A percentile compares a stretch with the other conserved stretches of the same genome.
Conservation (phyloP, 495 filamentous ascomycete species). For the Annulohypoxylon stygium region DNA sequence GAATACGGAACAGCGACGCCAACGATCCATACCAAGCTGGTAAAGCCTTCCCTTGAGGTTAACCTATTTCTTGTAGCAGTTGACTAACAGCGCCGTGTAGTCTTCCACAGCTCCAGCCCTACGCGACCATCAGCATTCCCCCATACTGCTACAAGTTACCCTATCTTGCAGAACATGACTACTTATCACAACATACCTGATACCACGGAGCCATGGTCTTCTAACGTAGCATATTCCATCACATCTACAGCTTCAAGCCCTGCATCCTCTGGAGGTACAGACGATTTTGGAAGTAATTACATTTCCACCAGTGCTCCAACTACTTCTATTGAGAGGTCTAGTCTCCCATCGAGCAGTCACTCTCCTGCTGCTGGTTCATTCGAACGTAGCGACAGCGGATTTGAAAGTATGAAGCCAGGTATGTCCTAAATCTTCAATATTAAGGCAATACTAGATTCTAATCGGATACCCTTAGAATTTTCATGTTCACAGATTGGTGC, state of each 20-base stretch:
- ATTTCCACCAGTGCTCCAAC: slow-evolving; percentile 56
- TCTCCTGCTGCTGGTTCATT: slow-evolving; percentile 37
- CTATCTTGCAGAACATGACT: slow-evolving; percentile 44
- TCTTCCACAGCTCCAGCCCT: slow-evolving; percentile 37
- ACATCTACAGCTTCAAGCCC: slow-evolving; percentile 60
- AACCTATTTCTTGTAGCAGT: slow-evolving; percentile 16
- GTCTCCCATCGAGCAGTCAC: slow-evolving; percentile 40
- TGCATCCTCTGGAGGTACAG: slow-evolving; percentile 54
- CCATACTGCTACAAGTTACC: slow-evolving; percentile 40
- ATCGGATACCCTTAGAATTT: slow-evolving; percentile 44
- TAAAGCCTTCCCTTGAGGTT: slow-evolving; percentile 13
- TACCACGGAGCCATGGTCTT: slow-evolving; percentile 54
- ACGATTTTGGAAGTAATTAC: slow-evolving; percentile 56
- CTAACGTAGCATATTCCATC: slow-evolving; percentile 48
- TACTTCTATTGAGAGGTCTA: slow-evolving; percentile 51
- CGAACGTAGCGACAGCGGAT: slow-evolving; percentile 35
- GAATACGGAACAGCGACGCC: slow-evolving; percentile 31
- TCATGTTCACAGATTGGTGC: slow-evolving; percentile 45
- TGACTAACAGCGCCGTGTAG: slow-evolving; percentile 41
- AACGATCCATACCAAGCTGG: slow-evolving; percentile 37
- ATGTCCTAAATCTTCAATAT: slow-evolving; percentile 8
- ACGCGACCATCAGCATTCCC: slow-evolving; percentile 34
- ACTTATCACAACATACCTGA: slow-evolving; percentile 56
- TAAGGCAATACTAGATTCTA: slow-evolving; percentile 29
- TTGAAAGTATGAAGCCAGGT: slow-evolving; percentile 51